Evolutionary conservation across 1,139 yeast species (phyloP), one percentile per base, ranked within the genome.

Genomic region (Pichia sp.): DNA sequence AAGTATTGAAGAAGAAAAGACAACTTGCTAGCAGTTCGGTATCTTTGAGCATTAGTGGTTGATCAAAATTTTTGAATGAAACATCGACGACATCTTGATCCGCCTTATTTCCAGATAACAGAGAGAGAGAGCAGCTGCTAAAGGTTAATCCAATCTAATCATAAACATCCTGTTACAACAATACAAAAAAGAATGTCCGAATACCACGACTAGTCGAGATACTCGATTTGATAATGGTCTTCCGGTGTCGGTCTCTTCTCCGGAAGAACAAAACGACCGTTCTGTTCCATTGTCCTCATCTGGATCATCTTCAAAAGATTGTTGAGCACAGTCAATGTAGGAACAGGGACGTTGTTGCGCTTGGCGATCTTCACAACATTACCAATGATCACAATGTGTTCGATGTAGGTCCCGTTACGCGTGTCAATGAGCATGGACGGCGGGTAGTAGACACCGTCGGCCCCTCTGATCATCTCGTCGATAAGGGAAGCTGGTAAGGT

Each of bases 1-100:
- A 50, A 1, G 78, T 72, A 3, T 77, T 71, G 42, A 89, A 71
- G 49, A 89, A 78, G 14, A 76, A 71, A 27, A 84, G 67, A 10
- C 85, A 74, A 0, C 77, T 68, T 24, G 76, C 73, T 33, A 85
- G 72, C 1, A 83, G 67, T 0, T 70, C 65, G 8, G 80, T 70
- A 54, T 81, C 74, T 61, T 88, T 75, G 24, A 77, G 72, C 60
- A 80, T 85, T 54, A 87, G 71, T 0, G 89, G 79, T 62, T 83
- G 88, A 60, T 89, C 96, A 48, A 87, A 76, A 24, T 86, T 71
- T 58, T 84, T 76, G 58, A 85, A 78, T 5, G 89, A 68, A 2
- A 89, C 75, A 58, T 87, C 92, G 17, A 91, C 71, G 14, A 90
- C 75, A 67, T 89, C 95, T 4, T 81, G 78, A 41, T 84, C 85